Percentiles rank a stretch among this genome's conserved stretches.
Evolutionary conservation across 495 filamentous ascomycete genomes (phyloP).

Genomic region (Hyaloscypha variabilis): DNA sequence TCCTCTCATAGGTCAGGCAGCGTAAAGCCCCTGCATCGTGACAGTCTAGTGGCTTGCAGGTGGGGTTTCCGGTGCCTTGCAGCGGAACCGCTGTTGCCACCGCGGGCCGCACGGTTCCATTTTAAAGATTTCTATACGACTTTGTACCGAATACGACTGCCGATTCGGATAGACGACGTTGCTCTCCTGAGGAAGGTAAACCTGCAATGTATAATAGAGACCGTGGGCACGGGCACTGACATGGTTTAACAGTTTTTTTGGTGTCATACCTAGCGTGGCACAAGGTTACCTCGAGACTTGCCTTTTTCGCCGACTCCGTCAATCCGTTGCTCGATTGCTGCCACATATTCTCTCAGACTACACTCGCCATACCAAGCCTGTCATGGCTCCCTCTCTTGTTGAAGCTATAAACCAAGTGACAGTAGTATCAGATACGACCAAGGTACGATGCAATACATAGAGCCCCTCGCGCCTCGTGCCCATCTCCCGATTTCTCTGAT

Average conservation of each 20-base stretch:
- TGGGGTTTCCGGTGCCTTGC: not conserved
- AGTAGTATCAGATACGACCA: constrained; percentile 4
- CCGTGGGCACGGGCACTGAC: too few relatives aligned
- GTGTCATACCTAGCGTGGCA: not conserved
- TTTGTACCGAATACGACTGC: not conserved
- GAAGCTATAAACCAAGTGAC: constrained; percentile 2
- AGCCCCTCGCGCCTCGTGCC: not conserved
- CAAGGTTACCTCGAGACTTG: not conserved
- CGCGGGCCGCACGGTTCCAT: not conserved
- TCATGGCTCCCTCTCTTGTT: constrained; percentile 7
- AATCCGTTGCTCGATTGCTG: not conserved
- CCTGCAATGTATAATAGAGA: not conserved
- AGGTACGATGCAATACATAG: constrained; percentile 7
- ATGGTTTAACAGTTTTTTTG: not conserved
- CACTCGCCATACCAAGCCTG: not conserved
- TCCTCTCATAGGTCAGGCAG: too few relatives aligned
- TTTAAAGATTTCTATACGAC: not conserved
- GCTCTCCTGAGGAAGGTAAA: not conserved
- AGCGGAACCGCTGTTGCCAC: not conserved
- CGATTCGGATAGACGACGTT: not conserved
- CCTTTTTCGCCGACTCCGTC: not conserved
- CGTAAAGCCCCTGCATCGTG: too few relatives aligned
- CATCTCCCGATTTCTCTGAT: not conserved
- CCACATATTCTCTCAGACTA: not conserved
- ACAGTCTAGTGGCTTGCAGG: too few relatives aligned